These are phyloP conservation scores for Albophoma yamanashiensis DNA, from an alignment of 2,329 filamentous ascomycete species.

Conservation along the genomic window DNA sequence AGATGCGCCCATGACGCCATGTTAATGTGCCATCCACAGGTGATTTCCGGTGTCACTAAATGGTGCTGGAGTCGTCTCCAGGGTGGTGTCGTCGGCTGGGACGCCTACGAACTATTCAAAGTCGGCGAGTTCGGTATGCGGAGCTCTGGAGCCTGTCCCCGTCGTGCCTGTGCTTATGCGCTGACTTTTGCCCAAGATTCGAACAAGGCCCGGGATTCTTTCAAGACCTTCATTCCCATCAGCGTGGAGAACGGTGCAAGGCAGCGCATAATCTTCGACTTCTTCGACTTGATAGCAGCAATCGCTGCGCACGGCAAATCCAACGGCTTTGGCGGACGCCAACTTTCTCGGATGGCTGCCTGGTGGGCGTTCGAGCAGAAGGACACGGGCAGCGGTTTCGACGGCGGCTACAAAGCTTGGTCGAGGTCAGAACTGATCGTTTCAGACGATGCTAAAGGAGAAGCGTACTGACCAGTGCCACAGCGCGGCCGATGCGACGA, in stretches of 20 bases:
- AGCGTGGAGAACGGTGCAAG: constrained; percentile 82
- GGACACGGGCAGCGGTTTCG: constrained; percentile 83
- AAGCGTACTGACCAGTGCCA: constrained; percentile 1
- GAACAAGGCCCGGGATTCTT: constrained; percentile 81
- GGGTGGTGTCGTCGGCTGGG: constrained; percentile 91
- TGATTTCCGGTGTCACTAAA: constrained; percentile 86
- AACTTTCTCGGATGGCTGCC: constrained; percentile 86
- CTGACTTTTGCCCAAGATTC: constrained; percentile 52
- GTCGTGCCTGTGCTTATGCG: not conserved
- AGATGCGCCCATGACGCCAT: not conserved
- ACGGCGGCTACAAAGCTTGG: constrained; percentile 89
- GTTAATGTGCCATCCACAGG: constrained; percentile 36
- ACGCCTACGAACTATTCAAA: constrained; percentile 92
- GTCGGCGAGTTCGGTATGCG: constrained; percentile 77
- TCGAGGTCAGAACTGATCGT: constrained; percentile 45
- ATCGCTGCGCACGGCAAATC: constrained; percentile 87
- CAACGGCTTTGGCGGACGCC: constrained; percentile 87
- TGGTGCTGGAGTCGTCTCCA: constrained; percentile 96
- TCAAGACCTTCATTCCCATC: constrained; percentile 91
- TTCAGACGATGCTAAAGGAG: not conserved
- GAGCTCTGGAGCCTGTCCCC: not conserved
- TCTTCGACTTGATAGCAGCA: constrained; percentile 86
- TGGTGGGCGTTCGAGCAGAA: constrained; percentile 98
- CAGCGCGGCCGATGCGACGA: constrained; percentile 88
- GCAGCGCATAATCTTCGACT: constrained; percentile 85